Evolutionary conservation across 2,329 filamentous ascomycete species (phyloP).

Genomic region (Xylaria sp.): DNA sequence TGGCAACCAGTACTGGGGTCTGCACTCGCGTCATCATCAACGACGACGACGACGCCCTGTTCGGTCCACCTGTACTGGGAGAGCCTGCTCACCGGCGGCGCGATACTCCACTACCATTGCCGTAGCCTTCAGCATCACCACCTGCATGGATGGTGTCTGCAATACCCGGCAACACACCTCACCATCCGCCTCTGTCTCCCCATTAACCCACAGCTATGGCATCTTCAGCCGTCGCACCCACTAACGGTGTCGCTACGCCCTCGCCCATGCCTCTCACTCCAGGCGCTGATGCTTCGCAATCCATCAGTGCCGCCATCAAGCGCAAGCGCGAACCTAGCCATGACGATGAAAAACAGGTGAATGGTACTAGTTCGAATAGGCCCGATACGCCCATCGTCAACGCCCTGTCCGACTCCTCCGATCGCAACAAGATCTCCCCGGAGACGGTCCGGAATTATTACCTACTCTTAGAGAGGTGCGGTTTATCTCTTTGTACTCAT

Average conservation of each 20-base stretch:
- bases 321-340: slow-evolving; percentile 50
- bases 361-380: slow-evolving; percentile 33
- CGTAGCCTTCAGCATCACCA: background rate
- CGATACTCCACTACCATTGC: slow-evolving; percentile 10
- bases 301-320: slow-evolving; percentile 45
- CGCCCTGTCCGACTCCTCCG: slow-evolving; percentile 16
- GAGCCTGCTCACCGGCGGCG: slow-evolving; percentile 15
- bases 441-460: slow-evolving; percentile 47
- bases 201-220: slow-evolving; percentile 44
- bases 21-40: slow-evolving; percentile 21
- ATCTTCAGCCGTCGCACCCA: slow-evolving; percentile 47
- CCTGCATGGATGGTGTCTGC: slow-evolving; percentile 28
- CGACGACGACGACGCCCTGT: slow-evolving; percentile 12
- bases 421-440: slow-evolving; percentile 41
- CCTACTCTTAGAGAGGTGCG: slow-evolving; percentile 48
- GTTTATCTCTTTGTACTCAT: slow-evolving; percentile 15
- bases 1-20: slow-evolving; percentile 7
- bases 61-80: background rate
- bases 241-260: slow-evolving; percentile 44
- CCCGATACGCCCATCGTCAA: slow-evolving; percentile 22
- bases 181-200: background rate
- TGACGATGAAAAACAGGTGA: slow-evolving; percentile 40
- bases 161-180: slow-evolving; percentile 10
- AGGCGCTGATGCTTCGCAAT: slow-evolving; percentile 43
- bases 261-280: slow-evolving; percentile 41